Base-by-base conservation (phyloP, 2,329 filamentous ascomycete species). In the Penicillium sp. region DNA sequence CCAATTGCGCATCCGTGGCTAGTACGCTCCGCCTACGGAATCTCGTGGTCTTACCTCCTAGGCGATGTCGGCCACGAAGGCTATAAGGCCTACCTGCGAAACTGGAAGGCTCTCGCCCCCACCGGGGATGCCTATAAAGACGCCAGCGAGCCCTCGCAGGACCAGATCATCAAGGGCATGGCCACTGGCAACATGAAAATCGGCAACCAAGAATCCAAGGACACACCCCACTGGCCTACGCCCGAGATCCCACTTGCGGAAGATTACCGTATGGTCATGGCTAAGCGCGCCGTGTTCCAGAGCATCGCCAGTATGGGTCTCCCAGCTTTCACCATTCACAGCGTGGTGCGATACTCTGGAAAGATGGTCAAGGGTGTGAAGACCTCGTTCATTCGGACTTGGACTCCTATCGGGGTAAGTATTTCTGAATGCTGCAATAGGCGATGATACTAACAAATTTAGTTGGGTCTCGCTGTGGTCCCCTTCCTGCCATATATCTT, bases 61-160 rank as follows among this genome's bases (percentile, higher is more conserved):
- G 93, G 94, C 45, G 94, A 99, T 68, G 93, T 97, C 45, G 82
- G 83, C 32, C 88, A 97, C 69, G 94, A 99, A 74, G 93, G 94
- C 5, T 97, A 96, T 79, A 96, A 97, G 71, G 88, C 93, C 7
- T 97, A 97, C 72, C 83, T 89, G 72, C 85, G 89, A 53, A 97
- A 99, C 70, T 89, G 94, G 73, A 83, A 83, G 38, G 80, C 85
- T 1, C 75, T 92, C 21, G 83, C 92, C 63, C 90, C 91, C 0
- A 79, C 86, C 9, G 70, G 87, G 11, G 79, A 84, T 56, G 66
- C 69, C 31, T 75, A 75, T 60, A 72, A 70, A 45, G 68, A 74
- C 58, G 73, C 74, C n/a, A 70, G 65, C 18, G 56, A 71, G 18
- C 59, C 69, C 8, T 58, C 69, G 41, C 59, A 67, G 2, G 63